Evolutionary conservation across 2,329 filamentous ascomycete species (phyloP).

Genomic region (Aspergillus ustus): DNA sequence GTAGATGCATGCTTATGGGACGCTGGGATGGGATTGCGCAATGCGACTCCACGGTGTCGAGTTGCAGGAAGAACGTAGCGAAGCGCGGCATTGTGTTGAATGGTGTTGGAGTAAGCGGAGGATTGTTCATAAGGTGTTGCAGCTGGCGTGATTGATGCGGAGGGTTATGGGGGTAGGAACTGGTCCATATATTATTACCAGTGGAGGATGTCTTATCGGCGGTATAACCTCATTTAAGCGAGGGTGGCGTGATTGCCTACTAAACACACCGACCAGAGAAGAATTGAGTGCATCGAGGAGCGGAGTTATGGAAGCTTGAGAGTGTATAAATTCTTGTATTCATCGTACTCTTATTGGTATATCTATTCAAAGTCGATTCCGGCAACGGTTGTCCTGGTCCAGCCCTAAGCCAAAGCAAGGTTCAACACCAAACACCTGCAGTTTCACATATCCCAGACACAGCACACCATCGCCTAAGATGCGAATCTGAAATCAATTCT

Average conservation of each 20-base stretch:
- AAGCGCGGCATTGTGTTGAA: not conserved
- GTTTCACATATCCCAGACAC: too few relatives aligned
- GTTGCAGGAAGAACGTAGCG: not conserved
- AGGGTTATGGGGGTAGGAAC: not conserved
- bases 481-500: slow-evolving; percentile 6
- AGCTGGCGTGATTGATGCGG: not conserved
- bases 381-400: too few relatives aligned
- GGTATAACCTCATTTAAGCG: slow-evolving; percentile 11
- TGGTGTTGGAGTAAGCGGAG: not conserved
- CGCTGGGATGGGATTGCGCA: too few relatives aligned
- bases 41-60: slow-evolving; percentile 12
- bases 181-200: not conserved
- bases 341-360: not conserved
- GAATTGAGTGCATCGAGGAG: not conserved
- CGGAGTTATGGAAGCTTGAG: not conserved
- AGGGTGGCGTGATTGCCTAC: not conserved
- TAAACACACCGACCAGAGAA: not conserved
- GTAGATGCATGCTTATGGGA: not conserved
- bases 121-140: not conserved
- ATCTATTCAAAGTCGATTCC: not conserved
- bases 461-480: not conserved
- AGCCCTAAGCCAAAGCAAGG: too few relatives aligned
- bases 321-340: not conserved
- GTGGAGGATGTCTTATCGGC: not conserved
- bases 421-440: too few relatives aligned